Conservation (phyloP, 179 eudicot species). For the Gypsophila paniculata region DNA sequence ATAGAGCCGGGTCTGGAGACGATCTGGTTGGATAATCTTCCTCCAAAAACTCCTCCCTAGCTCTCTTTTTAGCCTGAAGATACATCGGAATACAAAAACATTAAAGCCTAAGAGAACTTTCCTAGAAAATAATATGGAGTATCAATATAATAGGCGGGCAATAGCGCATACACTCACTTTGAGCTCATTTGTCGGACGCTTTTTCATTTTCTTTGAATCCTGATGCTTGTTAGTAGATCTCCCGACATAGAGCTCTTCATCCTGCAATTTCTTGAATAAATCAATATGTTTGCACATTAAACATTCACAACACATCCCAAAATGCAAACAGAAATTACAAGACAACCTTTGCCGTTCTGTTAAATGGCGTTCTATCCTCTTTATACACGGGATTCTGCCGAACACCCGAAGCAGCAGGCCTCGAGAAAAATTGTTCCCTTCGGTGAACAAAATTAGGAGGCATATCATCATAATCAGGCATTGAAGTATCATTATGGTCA, state of each 20-base stretch:
- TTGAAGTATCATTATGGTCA: constrained; percentile 34
- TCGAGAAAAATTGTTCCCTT: constrained; percentile 38
- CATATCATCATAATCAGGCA: constrained; percentile 30
- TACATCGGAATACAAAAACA: constrained; percentile 11
- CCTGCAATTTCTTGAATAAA: constrained; percentile 39
- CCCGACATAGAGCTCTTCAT: constrained; percentile 35
- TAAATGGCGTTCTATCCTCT: constrained; percentile 39
- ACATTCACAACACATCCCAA: neutral
- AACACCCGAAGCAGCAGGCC: constrained; percentile 26
- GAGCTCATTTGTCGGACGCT: constrained; percentile 37
- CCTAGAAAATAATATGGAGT: neutral
- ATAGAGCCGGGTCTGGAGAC: constrained; percentile 32
- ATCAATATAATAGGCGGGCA: neutral
- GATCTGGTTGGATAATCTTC: constrained; percentile 33
- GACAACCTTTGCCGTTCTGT: constrained; percentile 60
- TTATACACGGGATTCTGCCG: constrained; percentile 31
- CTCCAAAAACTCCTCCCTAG: constrained; percentile 40
- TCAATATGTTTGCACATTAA: constrained; percentile 4
- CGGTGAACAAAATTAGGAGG: constrained; percentile 26
- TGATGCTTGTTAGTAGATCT: constrained; percentile 28
- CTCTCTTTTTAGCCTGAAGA: constrained; percentile 53
- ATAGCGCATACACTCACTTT: constrained; percentile 45
- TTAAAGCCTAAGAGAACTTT: constrained; percentile 10
- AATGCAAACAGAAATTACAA: constrained; percentile 5
- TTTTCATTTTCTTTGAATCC: constrained; percentile 32